Evolutionary conservation across 192 early-diverging fungal species (phyloP).

Genomic region (Pilaira anomala): DNA sequence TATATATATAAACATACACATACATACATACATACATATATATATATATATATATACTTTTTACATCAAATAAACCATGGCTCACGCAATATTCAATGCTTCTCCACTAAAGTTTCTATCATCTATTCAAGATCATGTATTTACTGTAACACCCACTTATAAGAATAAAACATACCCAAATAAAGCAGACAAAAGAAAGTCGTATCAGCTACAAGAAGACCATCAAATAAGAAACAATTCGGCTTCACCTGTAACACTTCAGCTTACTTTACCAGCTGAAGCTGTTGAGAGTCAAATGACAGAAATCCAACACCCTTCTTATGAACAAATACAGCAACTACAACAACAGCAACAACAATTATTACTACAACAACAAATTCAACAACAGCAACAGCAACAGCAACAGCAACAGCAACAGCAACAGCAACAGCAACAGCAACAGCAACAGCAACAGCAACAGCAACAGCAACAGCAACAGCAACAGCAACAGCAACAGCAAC

Average conservation of each 20-base stretch:
- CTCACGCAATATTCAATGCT: constrained; percentile 9
- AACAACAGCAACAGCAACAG: no score
- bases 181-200: neutral
- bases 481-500: no score
- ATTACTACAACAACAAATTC: no score
- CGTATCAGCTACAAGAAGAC: neutral
- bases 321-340: no score
- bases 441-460: neutral
- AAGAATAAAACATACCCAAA: neutral
- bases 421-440: no score
- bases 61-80: constrained; percentile 4
- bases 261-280: constrained; percentile 13
- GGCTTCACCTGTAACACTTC: constrained; percentile 5
- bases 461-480: neutral
- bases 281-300: no score
- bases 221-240: neutral
- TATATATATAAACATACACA: no score
- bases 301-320: no score
- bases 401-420: neutral
- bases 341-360: neutral
- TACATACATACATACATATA: no score
- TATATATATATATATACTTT: neutral
- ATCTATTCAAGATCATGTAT: constrained; percentile 15
- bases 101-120: constrained; percentile 7
- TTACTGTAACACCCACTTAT: constrained; percentile 1